These are phyloP conservation scores for Populus nigra DNA, from an alignment of 345 rosid species.

Conservation along the genomic window DNA sequence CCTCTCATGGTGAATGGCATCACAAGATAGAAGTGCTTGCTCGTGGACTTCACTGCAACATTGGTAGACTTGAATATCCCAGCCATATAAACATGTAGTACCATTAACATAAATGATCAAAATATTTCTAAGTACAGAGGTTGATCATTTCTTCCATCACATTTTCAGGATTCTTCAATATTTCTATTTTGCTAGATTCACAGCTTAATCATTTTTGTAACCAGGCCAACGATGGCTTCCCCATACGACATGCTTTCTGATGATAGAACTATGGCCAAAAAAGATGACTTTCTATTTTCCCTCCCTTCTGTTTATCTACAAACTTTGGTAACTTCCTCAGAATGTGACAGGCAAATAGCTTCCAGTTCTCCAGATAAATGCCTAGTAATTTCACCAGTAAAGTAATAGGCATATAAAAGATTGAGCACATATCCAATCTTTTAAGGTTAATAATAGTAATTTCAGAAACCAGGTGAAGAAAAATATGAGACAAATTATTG, in stretches of 20 bases:
- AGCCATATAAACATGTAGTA: background rate
- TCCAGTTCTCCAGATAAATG: background rate
- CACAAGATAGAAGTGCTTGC: conserved; percentile 78
- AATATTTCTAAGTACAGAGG: background rate
- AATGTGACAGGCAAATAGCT: background rate
- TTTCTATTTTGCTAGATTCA: conserved; percentile 1
- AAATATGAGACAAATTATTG: background rate
- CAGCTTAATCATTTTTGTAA: background rate
- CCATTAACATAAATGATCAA: background rate
- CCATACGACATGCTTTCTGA: background rate
- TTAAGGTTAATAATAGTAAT: background rate
- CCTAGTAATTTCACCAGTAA: background rate
- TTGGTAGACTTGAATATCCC: conserved; percentile 18
- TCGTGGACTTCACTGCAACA: conserved; percentile 91
- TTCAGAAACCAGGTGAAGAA: background rate
- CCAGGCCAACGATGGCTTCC: background rate
- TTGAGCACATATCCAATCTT: background rate
- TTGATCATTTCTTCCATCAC: background rate
- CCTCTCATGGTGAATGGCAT: conserved; percentile 82
- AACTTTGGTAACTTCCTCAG: background rate
- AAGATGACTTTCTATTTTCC: background rate
- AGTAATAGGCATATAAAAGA: background rate
- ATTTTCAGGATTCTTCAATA: background rate
- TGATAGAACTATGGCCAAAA: background rate
- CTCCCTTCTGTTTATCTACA: background rate